Base-by-base conservation (phyloP, 495 filamentous ascomycete genomes). In the Neurospora africana region DNA sequence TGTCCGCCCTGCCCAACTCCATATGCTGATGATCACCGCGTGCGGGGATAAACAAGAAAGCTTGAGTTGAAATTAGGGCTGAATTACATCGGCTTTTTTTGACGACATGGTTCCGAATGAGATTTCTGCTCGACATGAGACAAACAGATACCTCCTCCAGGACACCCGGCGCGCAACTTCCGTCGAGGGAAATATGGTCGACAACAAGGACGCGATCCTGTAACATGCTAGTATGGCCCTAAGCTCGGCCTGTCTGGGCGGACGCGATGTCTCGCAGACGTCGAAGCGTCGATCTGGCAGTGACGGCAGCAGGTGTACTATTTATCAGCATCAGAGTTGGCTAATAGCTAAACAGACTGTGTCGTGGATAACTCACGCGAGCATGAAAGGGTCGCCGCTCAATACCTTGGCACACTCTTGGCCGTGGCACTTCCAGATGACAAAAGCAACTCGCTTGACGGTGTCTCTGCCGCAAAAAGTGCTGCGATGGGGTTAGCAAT, bases 281-380 rank as follows among this genome's bases (percentile, higher is more conserved):
- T 82, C 93, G 91, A 82, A 97, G 93, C 75, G 94, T 97, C 75
- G 93, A 95, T 82, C 93, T 87, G 79, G 91, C 93, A 67, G 94
- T 91, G 75, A 93, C 92, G 70, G 94, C 93, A 76, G 94, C 93
- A 70, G 94, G 92, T 72, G 94, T 97, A 69, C 93, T 97, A 76
- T 61, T 30, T 9, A 61, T 33, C 13, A 19, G 13, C 7, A 61
- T 61, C 6, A 61, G 53, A 61, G 9, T 30, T 61, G 7, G 53
- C 78, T 23, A 23, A 39, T 1, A 58, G 78, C 10, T 38, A 41
- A 69, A 38, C 58, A 72, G 44, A 69, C 69, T 35, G 30, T 17
- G 43, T 70, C 68, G 67, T 27, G 69, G 41, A 61, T 44, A 72
- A 93, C 93, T 87, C 89, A 96, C 92, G 93, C 91, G 77, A 97